These are phyloP conservation scores for Cladosporium colombiae DNA, from an alignment of 2,329 filamentous ascomycete species.

Conservation along the genomic window DNA sequence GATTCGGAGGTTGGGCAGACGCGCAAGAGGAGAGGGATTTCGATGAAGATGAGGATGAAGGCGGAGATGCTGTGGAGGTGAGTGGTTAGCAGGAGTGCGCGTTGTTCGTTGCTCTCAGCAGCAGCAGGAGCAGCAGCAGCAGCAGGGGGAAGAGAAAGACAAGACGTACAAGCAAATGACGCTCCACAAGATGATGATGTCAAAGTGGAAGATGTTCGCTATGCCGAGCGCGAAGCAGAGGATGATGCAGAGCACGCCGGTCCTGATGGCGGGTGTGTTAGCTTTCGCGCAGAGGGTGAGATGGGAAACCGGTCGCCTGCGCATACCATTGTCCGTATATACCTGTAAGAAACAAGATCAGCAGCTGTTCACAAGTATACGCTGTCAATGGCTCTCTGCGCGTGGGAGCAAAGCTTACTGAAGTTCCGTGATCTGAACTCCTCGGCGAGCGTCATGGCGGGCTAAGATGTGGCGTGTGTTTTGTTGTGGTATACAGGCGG, in stretches of 20 bases:
- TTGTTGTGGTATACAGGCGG: background rate
- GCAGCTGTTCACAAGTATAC: slow-evolving; percentile 5
- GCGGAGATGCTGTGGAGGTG: slow-evolving; percentile 43
- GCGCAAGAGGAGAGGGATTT: slow-evolving; percentile 90
- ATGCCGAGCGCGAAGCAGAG: slow-evolving; percentile 69
- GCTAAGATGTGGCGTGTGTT: background rate
- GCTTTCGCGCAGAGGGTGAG: background rate
- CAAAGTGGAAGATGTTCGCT: slow-evolving; percentile 66
- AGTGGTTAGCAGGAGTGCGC: background rate
- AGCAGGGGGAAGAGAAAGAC: background rate
- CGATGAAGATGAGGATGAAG: slow-evolving; percentile 55
- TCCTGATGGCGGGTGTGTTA: slow-evolving; percentile 40
- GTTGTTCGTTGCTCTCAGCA: too few species aligned
- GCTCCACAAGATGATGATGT: slow-evolving; percentile 62
- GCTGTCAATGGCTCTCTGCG: background rate
- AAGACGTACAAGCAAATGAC: slow-evolving; percentile 52
- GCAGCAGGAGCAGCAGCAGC: too few species aligned
- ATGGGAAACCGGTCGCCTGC: background rate
- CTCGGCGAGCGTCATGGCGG: slow-evolving; percentile 59
- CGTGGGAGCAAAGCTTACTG: slow-evolving; percentile 50
- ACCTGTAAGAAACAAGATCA: slow-evolving; percentile 45
- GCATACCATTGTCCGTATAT: slow-evolving; percentile 70
- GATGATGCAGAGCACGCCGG: slow-evolving; percentile 61
- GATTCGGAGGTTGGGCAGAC: slow-evolving; percentile 92
- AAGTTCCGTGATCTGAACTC: slow-evolving; percentile 67